Conservation (phyloP, 768 basidiomycete genomes). For the Royoungia palumana region DNA sequence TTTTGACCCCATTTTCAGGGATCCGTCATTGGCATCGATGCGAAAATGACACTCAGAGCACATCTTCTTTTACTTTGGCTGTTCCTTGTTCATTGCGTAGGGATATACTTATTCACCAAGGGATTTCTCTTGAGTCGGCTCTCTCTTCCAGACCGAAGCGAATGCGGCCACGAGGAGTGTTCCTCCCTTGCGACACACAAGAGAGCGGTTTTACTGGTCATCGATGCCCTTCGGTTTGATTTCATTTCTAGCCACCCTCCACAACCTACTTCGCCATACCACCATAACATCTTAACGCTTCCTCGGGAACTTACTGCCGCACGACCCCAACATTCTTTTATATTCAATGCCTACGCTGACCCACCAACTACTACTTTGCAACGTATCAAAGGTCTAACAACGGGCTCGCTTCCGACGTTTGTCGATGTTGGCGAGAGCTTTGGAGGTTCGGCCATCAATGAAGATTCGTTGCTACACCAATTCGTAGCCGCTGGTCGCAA, state of each 20-base stretch:
- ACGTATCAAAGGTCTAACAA: conserved; percentile 91
- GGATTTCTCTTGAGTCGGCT: conserved; percentile 86
- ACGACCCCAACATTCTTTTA: conserved; percentile 69
- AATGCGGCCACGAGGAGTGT: conserved; percentile 56
- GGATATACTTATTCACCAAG: conserved; percentile 84
- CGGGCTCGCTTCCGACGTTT: conserved; percentile 93
- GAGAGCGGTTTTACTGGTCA: conserved; percentile 79
- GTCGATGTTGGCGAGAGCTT: conserved; percentile 93
- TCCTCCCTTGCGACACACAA: conserved; percentile 57
- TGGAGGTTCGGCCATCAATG: conserved; percentile 77
- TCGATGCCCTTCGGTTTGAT: conserved; percentile 93
- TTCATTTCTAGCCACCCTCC: conserved; percentile 73
- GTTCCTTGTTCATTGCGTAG: conserved; percentile 64
- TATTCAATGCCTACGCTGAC: conserved; percentile 89
- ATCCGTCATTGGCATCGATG: conserved; percentile 1
- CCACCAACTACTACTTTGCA: conserved; percentile 96
- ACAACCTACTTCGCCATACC: conserved; percentile 56
- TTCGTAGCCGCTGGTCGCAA: conserved; percentile 55
- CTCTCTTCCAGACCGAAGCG: conserved; percentile 25
- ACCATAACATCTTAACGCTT: conserved; percentile 80
- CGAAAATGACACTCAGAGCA: conserved; percentile 19
- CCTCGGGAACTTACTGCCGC: conserved; percentile 66
- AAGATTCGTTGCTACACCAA: conserved; percentile 87
- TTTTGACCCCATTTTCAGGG: background rate
- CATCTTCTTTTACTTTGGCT: conserved; percentile 51